Percentiles rank a stretch among this genome's conserved stretches.
phyloP scores from a whole-genome alignment of 2,329 filamentous ascomycete species.

The Cytospora schulzeri region DNA sequence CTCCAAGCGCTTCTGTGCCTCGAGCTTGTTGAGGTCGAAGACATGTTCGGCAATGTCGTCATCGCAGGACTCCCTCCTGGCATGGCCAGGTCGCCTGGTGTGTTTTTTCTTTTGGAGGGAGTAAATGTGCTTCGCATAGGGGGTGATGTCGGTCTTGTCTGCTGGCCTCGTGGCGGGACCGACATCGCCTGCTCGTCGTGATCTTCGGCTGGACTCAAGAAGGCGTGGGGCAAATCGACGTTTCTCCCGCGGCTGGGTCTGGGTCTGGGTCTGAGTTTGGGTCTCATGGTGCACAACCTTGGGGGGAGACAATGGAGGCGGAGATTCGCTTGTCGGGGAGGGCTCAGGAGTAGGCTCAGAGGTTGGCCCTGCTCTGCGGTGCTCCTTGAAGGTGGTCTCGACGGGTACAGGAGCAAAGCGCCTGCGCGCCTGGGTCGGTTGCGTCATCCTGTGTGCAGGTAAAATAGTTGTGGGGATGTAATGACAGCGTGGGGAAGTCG shows the following conservation, averaged over 20 bases:
- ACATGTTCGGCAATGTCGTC: conserved; percentile 76
- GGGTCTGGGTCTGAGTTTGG: conserved; percentile 11
- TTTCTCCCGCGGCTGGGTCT: conserved; percentile 35
- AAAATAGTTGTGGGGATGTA: neutral
- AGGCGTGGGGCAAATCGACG: conserved; percentile 74
- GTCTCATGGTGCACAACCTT: conserved; percentile 21
- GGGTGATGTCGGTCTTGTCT: conserved; percentile 73
- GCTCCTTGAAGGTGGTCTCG: conserved; percentile 69
- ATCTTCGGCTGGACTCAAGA: conserved; percentile 76
- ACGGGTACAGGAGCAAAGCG: conserved; percentile 71
- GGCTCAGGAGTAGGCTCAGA: conserved; percentile 59
- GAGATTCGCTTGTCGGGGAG: conserved; percentile 52
- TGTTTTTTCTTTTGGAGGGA: conserved; percentile 47
- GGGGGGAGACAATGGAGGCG: conserved; percentile 35
- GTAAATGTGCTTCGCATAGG: conserved; percentile 64
- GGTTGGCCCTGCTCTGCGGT: conserved; percentile 47
- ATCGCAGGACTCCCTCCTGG: conserved; percentile 71
- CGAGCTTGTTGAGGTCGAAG: conserved; percentile 75
- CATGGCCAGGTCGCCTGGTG: conserved; percentile 43
- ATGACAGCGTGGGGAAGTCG: neutral
- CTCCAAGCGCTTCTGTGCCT: conserved; percentile 77
- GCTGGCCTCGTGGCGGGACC: conserved; percentile 63
- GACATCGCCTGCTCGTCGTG: conserved; percentile 66
- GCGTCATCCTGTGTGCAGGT: conserved; percentile 38
- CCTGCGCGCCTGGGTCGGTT: conserved; percentile 47